Base-by-base conservation (phyloP, 305 asterid species). In the Striga hermonthica region DNA sequence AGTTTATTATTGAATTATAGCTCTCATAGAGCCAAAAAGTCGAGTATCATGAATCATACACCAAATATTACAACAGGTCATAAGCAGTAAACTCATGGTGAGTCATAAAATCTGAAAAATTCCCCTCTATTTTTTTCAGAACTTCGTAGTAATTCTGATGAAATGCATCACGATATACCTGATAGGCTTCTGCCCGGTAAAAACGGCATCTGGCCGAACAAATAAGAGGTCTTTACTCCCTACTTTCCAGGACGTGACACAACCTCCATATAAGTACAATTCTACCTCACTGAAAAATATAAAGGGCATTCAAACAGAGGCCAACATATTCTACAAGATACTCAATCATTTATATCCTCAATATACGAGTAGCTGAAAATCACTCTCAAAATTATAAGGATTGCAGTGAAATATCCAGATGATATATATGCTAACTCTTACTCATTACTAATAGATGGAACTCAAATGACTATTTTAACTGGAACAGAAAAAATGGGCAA, bases 171-270 rank as follows among this genome's bases (percentile, higher is more conserved):
- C 71, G 9, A 52, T 31, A 64, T 73, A 87, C 98, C 98, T 92
- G 83, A 92, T 92, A 50, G 97, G 98, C 82, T 92, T 92, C 81
- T 87, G 89, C 50, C 98, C 97, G 12, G 82, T 82, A 71, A 87
- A 89, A 59, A 86, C 96, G 72, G 97, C 98, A 82, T 92, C 97
- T 64, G 98, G 98, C 61, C 98, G 88, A 70, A 92, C 98, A 71
- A 89, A 92, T 65, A 92, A 96, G 73, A 92, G 86, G 83, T 92
- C 96, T 72, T 81, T 92, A 65, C 44, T 66, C 60, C 81, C 87
- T 62, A 92, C 96, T 86, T 87, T 92, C 98, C 98, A 92, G 61
- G 98, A 92, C 54, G 98, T 86, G 72, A 92, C 75, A 72, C 98
- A 92, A 50, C 91, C 98, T 74, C 98, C 98, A 80, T 80, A 92